Conservation (phyloP, 441 rosid species). For the Erodium texanum region DNA sequence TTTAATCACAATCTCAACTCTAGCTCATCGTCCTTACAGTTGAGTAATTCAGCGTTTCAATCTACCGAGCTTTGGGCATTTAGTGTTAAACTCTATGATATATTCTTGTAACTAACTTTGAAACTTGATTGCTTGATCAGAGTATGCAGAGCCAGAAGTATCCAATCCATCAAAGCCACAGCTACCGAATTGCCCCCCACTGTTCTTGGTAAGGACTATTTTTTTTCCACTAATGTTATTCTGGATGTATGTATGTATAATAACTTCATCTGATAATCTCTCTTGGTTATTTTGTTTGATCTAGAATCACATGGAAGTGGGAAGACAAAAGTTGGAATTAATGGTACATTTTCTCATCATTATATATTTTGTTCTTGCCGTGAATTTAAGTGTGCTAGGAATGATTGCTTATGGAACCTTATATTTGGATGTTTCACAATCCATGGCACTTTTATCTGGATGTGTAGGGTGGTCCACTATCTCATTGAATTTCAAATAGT, state of each 20-base stretch:
- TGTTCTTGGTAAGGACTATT: conserved; percentile 43
- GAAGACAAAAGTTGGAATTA: conserved; percentile 77
- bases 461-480: background rate
- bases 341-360: conserved; percentile 42
- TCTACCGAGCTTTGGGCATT: background rate
- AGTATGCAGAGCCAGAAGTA: conserved; percentile 29
- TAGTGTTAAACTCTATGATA: background rate
- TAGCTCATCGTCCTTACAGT: conserved; percentile 4
- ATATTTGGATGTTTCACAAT: background rate
- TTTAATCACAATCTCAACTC: background rate
- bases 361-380: conserved; percentile 3
- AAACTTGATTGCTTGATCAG: conserved; percentile 23
- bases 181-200: conserved; percentile 63
- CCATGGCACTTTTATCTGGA: background rate
- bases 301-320: conserved; percentile 44
- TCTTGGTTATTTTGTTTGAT: conserved; percentile 19
- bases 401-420: background rate
- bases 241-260: background rate
- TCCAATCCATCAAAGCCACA: conserved; percentile 70
- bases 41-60: background rate
- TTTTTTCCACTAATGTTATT: background rate
- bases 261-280: background rate
- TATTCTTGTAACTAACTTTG: conserved; percentile 1
- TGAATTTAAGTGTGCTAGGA: background rate
- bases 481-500: background rate